Conservation (phyloP, 441 rosid genomes). For the Gossypium gossypioides region DNA sequence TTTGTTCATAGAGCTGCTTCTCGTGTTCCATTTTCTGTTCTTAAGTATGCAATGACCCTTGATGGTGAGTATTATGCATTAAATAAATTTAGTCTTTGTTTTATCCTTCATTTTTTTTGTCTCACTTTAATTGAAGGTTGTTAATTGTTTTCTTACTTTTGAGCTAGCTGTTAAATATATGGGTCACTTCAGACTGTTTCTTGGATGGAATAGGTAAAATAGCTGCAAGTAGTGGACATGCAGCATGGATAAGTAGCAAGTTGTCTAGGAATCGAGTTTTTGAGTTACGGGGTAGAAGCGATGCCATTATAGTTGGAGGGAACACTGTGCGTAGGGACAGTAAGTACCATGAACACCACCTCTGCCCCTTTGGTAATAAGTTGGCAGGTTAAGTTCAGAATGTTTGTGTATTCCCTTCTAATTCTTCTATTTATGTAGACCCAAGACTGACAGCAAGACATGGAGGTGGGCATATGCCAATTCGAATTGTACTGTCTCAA, state of each 20-base stretch:
- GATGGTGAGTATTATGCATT: slow-evolving; percentile 49
- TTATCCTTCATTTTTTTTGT: not conserved
- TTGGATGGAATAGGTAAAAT: slow-evolving; percentile 55
- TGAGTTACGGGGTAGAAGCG: slow-evolving; percentile 76
- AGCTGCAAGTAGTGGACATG: slow-evolving; percentile 85
- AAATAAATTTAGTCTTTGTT: not conserved
- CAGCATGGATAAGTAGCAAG: slow-evolving; percentile 88
- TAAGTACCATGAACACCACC: slow-evolving; percentile 22
- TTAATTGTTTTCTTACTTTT: not conserved
- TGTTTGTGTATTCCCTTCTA: not conserved
- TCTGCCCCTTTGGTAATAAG: slow-evolving; percentile 2
- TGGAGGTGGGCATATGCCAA: slow-evolving; percentile 77
- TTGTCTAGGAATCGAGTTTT: slow-evolving; percentile 66
- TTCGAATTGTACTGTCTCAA: slow-evolving; percentile 71
- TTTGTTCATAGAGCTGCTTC: slow-evolving; percentile 69
- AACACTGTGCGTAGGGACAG: slow-evolving; percentile 79
- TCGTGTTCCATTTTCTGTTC: slow-evolving; percentile 71
- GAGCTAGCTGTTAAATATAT: not conserved
- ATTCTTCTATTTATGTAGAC: slow-evolving; percentile 32
- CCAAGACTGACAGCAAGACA: slow-evolving; percentile 78
- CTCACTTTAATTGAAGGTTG: not conserved
- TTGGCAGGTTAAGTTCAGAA: not conserved
- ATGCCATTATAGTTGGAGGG: slow-evolving; percentile 85
- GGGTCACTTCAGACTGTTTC: slow-evolving; percentile 9
- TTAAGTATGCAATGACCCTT: slow-evolving; percentile 93